A percentile compares a stretch with the other conserved stretches of the same genome.
These are phyloP conservation scores for Coffea eugenioides DNA, from an alignment of 257 asterid species.

Conservation along the genomic window DNA sequence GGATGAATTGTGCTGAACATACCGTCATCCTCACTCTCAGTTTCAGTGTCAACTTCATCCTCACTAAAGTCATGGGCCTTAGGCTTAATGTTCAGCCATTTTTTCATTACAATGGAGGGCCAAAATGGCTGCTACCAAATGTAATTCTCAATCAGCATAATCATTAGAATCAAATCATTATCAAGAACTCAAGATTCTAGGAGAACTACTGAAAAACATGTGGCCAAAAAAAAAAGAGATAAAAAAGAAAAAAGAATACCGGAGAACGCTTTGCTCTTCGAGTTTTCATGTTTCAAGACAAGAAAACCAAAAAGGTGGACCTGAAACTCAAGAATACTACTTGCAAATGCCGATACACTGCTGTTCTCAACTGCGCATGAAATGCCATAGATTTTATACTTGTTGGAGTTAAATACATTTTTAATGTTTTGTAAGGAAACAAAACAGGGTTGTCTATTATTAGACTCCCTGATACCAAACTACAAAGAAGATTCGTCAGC, in stretches of 20 bases:
- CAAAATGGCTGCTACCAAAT: conserved; percentile 58
- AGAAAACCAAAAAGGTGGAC: conserved; percentile 10
- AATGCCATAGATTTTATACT: neutral
- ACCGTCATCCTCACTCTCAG: conserved; percentile 95
- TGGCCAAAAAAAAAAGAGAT: no score
- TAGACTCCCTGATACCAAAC: conserved; percentile 38
- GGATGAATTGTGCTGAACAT: conserved; percentile 5
- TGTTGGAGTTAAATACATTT: conserved; percentile 25
- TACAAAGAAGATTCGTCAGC: conserved; percentile 50
- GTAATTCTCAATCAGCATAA: neutral
- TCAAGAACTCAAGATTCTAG: neutral
- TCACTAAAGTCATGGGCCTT: conserved; percentile 79
- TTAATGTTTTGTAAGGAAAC: conserved; percentile 6
- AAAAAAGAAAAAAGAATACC: conserved; percentile 36
- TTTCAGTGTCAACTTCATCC: conserved; percentile 78
- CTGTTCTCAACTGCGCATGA: conserved; percentile 3
- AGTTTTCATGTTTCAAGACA: conserved; percentile 39
- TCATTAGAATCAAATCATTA: neutral
- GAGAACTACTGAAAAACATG: neutral
- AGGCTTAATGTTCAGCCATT: conserved; percentile 89
- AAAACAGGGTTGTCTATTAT: conserved; percentile 25
- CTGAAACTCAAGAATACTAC: conserved; percentile 23
- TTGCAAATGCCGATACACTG: conserved; percentile 15
- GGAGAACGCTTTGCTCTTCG: conserved; percentile 55
- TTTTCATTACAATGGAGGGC: conserved; percentile 93